phyloP scores from a whole-genome alignment of 2,329 filamentous ascomycete genomes.

The Fusarium anthophilum region DNA sequence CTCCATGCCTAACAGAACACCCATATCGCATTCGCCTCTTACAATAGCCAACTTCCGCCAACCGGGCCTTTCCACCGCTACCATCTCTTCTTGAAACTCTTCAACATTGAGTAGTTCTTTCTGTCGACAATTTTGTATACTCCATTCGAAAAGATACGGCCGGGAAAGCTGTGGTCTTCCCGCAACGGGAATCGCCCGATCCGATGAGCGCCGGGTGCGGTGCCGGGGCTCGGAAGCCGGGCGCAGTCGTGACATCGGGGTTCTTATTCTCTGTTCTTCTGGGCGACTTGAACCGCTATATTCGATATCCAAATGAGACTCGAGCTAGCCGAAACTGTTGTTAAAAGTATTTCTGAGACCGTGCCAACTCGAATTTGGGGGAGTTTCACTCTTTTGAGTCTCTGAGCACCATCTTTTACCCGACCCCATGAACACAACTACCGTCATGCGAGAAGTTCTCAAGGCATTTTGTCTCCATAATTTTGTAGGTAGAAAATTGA shows the following conservation, averaged over 20 bases:
- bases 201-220: conserved; percentile 34
- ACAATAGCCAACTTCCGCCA: conserved; percentile 38
- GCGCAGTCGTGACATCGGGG: conserved; percentile 28
- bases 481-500: not conserved
- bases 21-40: conserved; percentile 36
- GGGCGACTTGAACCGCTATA: not conserved
- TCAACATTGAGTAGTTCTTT: conserved; percentile 23
- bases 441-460: conserved; percentile 36
- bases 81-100: conserved; percentile 33
- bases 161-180: conserved; percentile 10
- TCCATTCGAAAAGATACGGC: conserved; percentile 42
- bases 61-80: conserved; percentile 20
- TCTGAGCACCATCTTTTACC: not conserved
- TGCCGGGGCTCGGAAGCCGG: conserved; percentile 30
- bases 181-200: conserved; percentile 24
- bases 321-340: not conserved
- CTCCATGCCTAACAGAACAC: conserved; percentile 27
- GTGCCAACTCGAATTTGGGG: not conserved
- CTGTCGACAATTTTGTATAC: conserved; percentile 31
- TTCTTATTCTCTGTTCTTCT: not conserved
- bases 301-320: not conserved
- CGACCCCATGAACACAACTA: conserved; percentile 33
- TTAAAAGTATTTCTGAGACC: not conserved
- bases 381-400: conserved; percentile 30
- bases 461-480: conserved; percentile 16